phyloP scores from a whole-genome alignment of 345 rosid species.

The Euphorbia tirucalli region DNA sequence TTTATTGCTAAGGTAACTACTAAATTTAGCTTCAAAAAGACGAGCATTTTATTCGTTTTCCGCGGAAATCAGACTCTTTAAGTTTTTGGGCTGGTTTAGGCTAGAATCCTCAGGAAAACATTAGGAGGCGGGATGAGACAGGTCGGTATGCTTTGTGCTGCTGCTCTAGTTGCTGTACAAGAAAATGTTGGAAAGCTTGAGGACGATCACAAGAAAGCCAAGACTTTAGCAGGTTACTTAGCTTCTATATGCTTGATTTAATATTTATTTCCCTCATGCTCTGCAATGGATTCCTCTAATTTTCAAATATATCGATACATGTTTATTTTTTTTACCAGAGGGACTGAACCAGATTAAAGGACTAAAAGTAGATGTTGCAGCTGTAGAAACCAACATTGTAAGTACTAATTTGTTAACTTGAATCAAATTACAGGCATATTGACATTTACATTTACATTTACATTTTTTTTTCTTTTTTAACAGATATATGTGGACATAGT shows the following conservation, averaged over 20 bases:
- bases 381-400: constrained; percentile 89
- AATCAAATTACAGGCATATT: background rate
- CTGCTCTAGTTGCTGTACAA: constrained; percentile 71
- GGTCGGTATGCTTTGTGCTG: constrained; percentile 76
- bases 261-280: background rate
- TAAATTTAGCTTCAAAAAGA: background rate
- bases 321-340: constrained; percentile 46
- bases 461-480: no score
- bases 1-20: constrained; percentile 65
- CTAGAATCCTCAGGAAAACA: constrained; percentile 81
- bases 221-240: constrained; percentile 64
- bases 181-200: constrained; percentile 66
- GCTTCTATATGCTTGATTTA: background rate
- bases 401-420: constrained; percentile 30
- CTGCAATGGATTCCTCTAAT: background rate
- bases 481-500: constrained; percentile 64
- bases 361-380: constrained; percentile 54
- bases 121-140: constrained; percentile 98
- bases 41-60: background rate
- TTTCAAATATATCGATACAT: constrained; percentile 6
- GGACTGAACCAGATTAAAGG: constrained; percentile 72
- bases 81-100: constrained; percentile 36
- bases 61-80: background rate
- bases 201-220: constrained; percentile 78
- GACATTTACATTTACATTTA: background rate